Evolutionary conservation across 495 filamentous ascomycete species (phyloP), one percentile per base, ranked within the genome.

Genomic region (Xylaria nigripes): DNA sequence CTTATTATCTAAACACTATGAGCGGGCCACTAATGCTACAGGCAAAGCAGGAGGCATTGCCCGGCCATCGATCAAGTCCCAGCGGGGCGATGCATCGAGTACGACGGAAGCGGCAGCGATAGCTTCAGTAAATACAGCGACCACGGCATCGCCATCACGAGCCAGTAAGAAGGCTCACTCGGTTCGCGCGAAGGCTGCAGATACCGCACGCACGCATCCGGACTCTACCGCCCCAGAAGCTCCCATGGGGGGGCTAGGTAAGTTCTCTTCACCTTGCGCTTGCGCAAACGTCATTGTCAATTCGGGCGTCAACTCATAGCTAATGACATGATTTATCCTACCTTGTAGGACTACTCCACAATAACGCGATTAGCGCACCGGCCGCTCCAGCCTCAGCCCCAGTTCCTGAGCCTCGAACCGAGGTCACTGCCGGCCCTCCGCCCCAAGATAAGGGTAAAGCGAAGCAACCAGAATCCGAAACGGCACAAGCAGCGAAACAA

Each of bases 211-310:
- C 45, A 19, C 15, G 47, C 12, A 36, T 25, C 10, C 42, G 45
- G 51, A 56, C 19, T 55, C 59, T 1, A 44, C 53, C 18, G 64
- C 53, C 16, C 61, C 64, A 0, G 55, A 56, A 27, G 57, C 57
- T 16, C 32, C 61, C 30, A 67, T 62, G 61, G 61, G 57, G 9
- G 48, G 45, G 30, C 51, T 54, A 49, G 59, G 64, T 67, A 54
- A 32, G 45, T 48, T 48, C 19, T 13, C 1, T 44, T 25, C 13
- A 27, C 32, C 27, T 58, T 27, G 16, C 40, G n/a, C n/a, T 15
- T 4, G 15, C n/a, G n/a, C 36, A 1, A 8, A 3, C 36, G n/a
- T 18, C 36, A 18, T 40, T n/a, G 1, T 19, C 36, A 36, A 36
- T 2, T 40, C n/a, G 36, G 36, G 4, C 9, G 16, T 12, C 36